A percentile compares a stretch with the other conserved stretches of the same genome.
These are phyloP conservation scores for Fraxinus baroniana DNA, from an alignment of 305 asterid genomes.

Conservation along the genomic window DNA sequence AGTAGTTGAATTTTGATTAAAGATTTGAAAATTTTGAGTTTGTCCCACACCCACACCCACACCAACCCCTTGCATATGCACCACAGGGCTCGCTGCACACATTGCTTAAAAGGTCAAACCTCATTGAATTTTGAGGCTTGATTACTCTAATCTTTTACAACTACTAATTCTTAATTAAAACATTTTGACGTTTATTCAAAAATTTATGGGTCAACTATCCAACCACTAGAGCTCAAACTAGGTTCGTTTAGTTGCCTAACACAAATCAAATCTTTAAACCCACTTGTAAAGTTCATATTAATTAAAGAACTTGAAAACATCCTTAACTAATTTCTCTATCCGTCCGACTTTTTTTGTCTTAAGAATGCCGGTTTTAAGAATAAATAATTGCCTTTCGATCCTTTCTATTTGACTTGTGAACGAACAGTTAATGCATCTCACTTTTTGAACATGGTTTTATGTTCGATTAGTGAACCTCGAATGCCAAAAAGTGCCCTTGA, in stretches of 20 bases:
- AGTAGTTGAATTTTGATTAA: conserved; percentile 22
- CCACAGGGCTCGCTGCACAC: conserved; percentile 19
- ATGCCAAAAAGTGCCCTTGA: background rate
- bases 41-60: background rate
- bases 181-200: conserved; percentile 14
- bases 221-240: conserved; percentile 37
- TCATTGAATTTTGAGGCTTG: conserved; percentile 21
- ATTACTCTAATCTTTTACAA: background rate
- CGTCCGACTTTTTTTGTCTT: background rate
- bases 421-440: no score
- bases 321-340: background rate
- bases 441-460: background rate
- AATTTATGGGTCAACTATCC: conserved; percentile 63
- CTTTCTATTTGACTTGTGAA: background rate
- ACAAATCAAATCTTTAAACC: background rate
- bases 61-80: conserved; percentile 20
- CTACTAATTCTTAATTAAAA: background rate
- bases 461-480: background rate
- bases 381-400: no score
- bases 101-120: conserved; percentile 19
- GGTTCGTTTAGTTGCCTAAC: conserved; percentile 13
- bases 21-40: conserved; percentile 18
- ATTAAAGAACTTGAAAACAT: background rate
- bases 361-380: no score
- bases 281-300: background rate